Base-by-base conservation (phyloP, 1,284 basidiomycete genomes). In the Garcileccinum viscosum region DNA sequence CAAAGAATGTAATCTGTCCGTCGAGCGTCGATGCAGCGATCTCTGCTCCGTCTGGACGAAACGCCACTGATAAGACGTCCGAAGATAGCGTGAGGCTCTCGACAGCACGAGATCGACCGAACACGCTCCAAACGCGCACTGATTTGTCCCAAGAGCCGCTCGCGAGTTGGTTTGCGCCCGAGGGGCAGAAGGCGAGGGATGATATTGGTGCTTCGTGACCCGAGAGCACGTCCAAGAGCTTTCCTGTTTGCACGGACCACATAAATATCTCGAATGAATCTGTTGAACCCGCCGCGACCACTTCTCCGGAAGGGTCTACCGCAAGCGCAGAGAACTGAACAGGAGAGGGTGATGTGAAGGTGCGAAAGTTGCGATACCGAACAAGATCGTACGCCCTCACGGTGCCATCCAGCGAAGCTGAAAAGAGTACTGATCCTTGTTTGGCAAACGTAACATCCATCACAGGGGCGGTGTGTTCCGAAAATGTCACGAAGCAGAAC, bases 171-270 rank as follows among this genome's bases (percentile, higher is more conserved):
- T 97, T 97, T 12, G 84, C 82, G 22, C 97, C 96, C 0, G 91
- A 89, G 0, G 97, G 96, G 12, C 95, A 95, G 82, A 99, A 99
- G 0, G 91, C 90, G 22, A 99, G 87, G 0, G 93, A 87, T 65
- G 93, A 93, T 56, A 99, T 89, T 1, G 98, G 98, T 0, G 94
- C 98, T 75, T 96, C 95, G 81, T 99, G 98, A 0, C 97, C 97
- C 0, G 95, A 86, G 47, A 99, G 89, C 62, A 99, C 87, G 77
- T 99, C 98, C 60, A 99, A 87, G 8, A 99, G 88, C 80, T 97
- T 98, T 42, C 98, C 98, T 0, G 97, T 99, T 81, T 99, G 97
- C 3, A 99, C 97, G 4, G 95, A 97, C 98, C 98, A 99, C 82
- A 99, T 86, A 86, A 95, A 99, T 68, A 99, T 89, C 80, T 99